Evolutionary conservation across 1,139 yeast species (phyloP).

Genomic region (Kodamaea sp.): DNA sequence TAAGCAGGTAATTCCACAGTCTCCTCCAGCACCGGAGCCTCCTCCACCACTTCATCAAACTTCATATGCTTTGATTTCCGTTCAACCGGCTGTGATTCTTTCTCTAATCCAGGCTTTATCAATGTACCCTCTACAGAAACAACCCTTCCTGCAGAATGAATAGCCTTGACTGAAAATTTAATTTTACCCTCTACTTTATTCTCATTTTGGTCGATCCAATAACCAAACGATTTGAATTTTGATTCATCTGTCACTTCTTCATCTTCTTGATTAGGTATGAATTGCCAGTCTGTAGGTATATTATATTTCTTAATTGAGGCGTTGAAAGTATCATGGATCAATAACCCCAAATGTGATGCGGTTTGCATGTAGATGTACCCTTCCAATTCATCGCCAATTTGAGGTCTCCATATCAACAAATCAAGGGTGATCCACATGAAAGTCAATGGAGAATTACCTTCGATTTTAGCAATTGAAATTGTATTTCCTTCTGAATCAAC

Average conservation of each 20-base stretch:
- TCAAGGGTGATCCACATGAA: conserved; percentile 87
- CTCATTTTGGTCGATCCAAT: conserved; percentile 79
- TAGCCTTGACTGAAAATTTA: conserved; percentile 64
- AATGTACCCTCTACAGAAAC: conserved; percentile 85
- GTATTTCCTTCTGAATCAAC: conserved; percentile 23
- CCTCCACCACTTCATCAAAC: conserved; percentile 29
- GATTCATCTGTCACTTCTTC: conserved; percentile 31
- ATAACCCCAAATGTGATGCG: conserved; percentile 88
- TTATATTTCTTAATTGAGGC: conserved; percentile 83
- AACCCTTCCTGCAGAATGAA: conserved; percentile 76
- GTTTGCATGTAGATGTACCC: conserved; percentile 91
- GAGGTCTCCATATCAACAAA: conserved; percentile 84
- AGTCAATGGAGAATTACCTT: conserved; percentile 82
- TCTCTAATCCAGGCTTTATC: conserved; percentile 56
- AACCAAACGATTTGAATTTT: conserved; percentile 61
- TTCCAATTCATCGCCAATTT: conserved; percentile 75
- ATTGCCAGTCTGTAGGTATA: conserved; percentile 81
- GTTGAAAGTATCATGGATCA: conserved; percentile 90
- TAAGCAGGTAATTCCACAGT: conserved; percentile 11
- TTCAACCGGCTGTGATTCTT: conserved; percentile 52
- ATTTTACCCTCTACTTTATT: conserved; percentile 77
- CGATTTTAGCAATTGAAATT: conserved; percentile 55
- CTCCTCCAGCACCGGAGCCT: conserved; percentile 20
- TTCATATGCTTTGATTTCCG: conserved; percentile 40
- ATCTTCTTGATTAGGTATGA: conserved; percentile 73